These are phyloP conservation scores for Clonostachys rosea DNA, from an alignment of 2,329 filamentous ascomycete genomes.

Conservation along the genomic window DNA sequence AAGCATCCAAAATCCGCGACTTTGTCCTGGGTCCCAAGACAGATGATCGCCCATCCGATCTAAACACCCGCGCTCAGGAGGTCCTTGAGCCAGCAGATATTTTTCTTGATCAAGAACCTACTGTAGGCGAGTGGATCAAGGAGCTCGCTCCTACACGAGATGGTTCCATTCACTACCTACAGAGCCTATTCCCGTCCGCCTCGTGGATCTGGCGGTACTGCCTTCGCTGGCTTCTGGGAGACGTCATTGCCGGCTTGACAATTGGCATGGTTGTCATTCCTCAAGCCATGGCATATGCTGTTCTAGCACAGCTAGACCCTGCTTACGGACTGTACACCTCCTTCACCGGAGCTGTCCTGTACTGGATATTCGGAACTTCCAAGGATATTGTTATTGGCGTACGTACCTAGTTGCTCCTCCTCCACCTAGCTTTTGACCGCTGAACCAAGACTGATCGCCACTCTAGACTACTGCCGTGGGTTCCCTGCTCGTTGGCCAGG, in stretches of 20 bases:
- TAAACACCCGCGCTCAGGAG: slow-evolving; percentile 14
- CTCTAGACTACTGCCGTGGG: slow-evolving; percentile 50
- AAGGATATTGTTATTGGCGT: slow-evolving; percentile 80
- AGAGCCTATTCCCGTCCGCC: slow-evolving; percentile 57
- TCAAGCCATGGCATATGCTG: slow-evolving; percentile 76
- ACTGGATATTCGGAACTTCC: slow-evolving; percentile 81
- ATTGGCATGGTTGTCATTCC: slow-evolving; percentile 70
- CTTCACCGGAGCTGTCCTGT: slow-evolving; percentile 74
- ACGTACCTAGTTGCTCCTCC: slow-evolving; percentile 7
- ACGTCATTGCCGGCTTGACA: slow-evolving; percentile 57
- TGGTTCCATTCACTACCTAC: slow-evolving; percentile 45
- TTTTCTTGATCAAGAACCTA: slow-evolving; percentile 63
- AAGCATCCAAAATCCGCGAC: background rate
- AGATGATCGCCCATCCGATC: slow-evolving; percentile 2
- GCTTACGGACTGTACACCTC: slow-evolving; percentile 78
- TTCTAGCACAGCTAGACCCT: slow-evolving; percentile 61
- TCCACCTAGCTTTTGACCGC: background rate
- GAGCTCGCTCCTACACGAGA: slow-evolving; percentile 44
- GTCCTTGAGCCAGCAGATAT: slow-evolving; percentile 16
- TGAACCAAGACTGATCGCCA: background rate
- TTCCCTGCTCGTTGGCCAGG: slow-evolving; percentile 43
- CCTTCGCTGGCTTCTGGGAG: slow-evolving; percentile 65
- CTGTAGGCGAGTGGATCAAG: slow-evolving; percentile 55
- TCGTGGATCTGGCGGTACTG: slow-evolving; percentile 71
- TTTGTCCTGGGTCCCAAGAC: slow-evolving; percentile 8